Base-by-base conservation (phyloP, 352 stramenopile species). In the Phytophthora fragariae region DNA sequence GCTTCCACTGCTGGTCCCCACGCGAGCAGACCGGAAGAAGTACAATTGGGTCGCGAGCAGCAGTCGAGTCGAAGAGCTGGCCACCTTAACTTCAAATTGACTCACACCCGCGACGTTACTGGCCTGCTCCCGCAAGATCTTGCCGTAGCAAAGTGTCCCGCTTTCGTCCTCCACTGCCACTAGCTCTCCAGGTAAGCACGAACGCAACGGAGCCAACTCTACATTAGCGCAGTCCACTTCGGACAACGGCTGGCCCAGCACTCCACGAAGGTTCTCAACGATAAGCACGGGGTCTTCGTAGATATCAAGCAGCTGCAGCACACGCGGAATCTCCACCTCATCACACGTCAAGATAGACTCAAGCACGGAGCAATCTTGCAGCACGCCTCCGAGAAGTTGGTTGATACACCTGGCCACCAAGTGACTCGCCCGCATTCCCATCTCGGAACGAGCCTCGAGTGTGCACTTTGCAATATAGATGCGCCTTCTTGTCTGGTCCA, bases 341-440 rank as follows among this genome's bases (percentile, higher is more conserved):
- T 93, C 76, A 24, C 83, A 89, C 29, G 66, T 79, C 50, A 93
- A 80, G 39, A 93, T 83, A 1, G 85, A 94, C 49, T 94, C 87
- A 5, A 95, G 55, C 17, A 81, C 76, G 1, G 86, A 80, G 53
- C 76, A 88, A 67, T 95, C 86, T 52, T 90, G 79, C 24, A 95
- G 52, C 12, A 90, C 57, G 21, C 83, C 83, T 14, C 82, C 84
- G 2, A 94, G 75, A 2, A 91, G 57, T 67, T 93, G 89, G 52
- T 95, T 92, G 50, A 95, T 85, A 44, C 81, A 86, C 27, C 76
- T 68, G 10, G 84, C 86, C 21, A 94, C 81, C 9, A 93, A 84
- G 56, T 93, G 83, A 12, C 69, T 83, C 11, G 82, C 37, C 2
- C 87, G 84, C 52, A 94, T 79, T 54, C 62, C 61, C 27, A 70